Base-by-base conservation (phyloP, 805 yeast species). In the Starmerella khaoyaiensis region DNA sequence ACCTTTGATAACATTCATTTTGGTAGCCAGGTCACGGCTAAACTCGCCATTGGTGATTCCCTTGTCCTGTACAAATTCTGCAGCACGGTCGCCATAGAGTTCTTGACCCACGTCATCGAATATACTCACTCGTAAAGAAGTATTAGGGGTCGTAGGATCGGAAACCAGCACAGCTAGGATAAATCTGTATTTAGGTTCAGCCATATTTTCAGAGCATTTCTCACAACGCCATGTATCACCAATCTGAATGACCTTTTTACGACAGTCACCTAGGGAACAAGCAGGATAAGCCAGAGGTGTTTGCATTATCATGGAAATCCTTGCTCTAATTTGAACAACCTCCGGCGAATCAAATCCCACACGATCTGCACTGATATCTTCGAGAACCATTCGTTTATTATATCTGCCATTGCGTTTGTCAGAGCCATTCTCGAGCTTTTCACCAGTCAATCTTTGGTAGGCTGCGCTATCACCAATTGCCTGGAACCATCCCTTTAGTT, bases 401-500 rank as follows among this genome's bases (percentile, higher is more conserved):
- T 19, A 11, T 7, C 12, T 12, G 4, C 28, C 35, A 4, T 19
- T 10, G 16, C 20, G 16, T 16, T 58, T 42, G 16, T 55, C 52
- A 2, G 63, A 42, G 3, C 37, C 37, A 6, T 24, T 23, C 31
- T 40, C 32, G 41, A 36, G 35, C 9, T 32, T 9, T 11, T 22
- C 28, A 16, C 20, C 34, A 12, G 22, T 60, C n/a, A n/a, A n/a
- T n/a, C n/a, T n/a, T n/a, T n/a, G n/a, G n/a, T n/a, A n/a, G n/a
- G n/a, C 24, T 6, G 35, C 26, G 8, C 11, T 17, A 17, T 68
- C 67, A 27, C 95, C 96, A 48, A 71, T 74, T 28, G 78, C 70
- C 53, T 83, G 94, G 53, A 74, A 90, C 99, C 99, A 90, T 5
- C 97, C 97, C 58, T 83, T 82, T 49, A 90, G 68, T 37, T 72